Conservation (phyloP, 148 eudicot genomes). For the Diospyros lotus region DNA sequence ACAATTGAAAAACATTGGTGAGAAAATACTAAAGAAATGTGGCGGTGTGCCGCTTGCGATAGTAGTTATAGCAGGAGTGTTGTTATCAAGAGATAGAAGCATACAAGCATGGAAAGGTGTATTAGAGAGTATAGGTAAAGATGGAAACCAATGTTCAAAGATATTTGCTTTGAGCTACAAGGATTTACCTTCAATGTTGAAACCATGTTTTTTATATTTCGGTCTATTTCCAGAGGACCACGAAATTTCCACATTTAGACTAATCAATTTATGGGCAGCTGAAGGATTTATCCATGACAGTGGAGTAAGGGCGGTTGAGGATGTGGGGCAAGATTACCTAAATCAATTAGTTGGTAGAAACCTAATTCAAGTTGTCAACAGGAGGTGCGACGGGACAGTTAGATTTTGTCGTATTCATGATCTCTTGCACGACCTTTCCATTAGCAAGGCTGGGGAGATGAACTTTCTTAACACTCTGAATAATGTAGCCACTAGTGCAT, state of each 20-base stretch:
- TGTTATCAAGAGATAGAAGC: not conserved
- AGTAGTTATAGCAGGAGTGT: not conserved
- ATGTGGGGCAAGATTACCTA: not conserved
- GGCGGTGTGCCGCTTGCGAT: constrained; percentile 14
- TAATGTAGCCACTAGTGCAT: no score
- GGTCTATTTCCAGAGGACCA: constrained; percentile 8
- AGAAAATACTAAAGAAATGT: not conserved
- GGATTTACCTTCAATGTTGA: not conserved
- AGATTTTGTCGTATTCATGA: constrained; percentile 16
- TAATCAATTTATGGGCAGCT: constrained; percentile 1
- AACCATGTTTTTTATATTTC: constrained; percentile 12
- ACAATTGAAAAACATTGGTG: not conserved
- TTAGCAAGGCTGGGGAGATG: no score
- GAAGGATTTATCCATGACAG: not conserved
- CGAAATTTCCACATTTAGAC: constrained; percentile 3
- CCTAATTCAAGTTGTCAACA: constrained; percentile 5
- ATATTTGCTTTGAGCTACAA: constrained; percentile 10
- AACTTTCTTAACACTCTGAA: no score
- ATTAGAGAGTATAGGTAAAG: not conserved
- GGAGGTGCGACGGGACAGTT: constrained; percentile 6
- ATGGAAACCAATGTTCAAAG: not conserved
- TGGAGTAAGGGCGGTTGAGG: not conserved
- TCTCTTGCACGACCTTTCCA: not conserved
- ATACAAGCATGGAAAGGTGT: not conserved
- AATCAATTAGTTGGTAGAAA: constrained; percentile 2